Conservation (phyloP, 2,329 filamentous ascomycete genomes). For the Ascomycota sp. region DNA sequence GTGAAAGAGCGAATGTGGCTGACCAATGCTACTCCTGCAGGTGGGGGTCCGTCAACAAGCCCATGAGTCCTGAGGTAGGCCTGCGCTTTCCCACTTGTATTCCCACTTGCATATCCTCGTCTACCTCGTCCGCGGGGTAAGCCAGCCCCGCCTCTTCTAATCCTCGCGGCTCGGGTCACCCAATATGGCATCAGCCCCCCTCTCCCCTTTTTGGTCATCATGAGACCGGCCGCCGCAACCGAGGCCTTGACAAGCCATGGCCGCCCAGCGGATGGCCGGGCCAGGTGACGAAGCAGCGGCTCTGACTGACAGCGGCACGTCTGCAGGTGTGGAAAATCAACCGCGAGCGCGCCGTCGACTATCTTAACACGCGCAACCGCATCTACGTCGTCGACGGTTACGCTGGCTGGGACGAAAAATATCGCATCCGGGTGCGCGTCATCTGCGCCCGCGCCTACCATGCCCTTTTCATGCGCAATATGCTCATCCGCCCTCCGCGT, state of each 20-base stretch:
- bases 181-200: background rate
- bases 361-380: slow-evolving; percentile 94
- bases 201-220: too few species aligned
- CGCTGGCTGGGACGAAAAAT: slow-evolving; percentile 96
- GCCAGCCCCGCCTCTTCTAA: background rate
- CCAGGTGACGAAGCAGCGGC: too few species aligned
- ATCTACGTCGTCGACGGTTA: slow-evolving; percentile 98
- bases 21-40: slow-evolving; percentile 12
- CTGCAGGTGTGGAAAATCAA: slow-evolving; percentile 98
- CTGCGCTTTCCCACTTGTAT: background rate
- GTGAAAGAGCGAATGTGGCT: slow-evolving; percentile 6
- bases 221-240: too few species aligned
- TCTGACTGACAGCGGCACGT: too few species aligned
- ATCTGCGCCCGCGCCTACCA: slow-evolving; percentile 98
- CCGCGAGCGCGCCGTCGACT: slow-evolving; percentile 94
- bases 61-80: slow-evolving; percentile 84
- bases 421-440: slow-evolving; percentile 90
- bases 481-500: slow-evolving; percentile 84
- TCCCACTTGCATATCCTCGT: background rate
- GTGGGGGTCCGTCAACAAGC: slow-evolving; percentile 98
- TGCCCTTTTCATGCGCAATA: slow-evolving; percentile 99
- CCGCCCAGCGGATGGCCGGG: too few species aligned
- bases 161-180: background rate
- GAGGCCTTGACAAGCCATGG: too few species aligned
- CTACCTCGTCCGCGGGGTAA: background rate